Conservation (phyloP, 805 yeast species). For the Brettanomyces custersianus region DNA sequence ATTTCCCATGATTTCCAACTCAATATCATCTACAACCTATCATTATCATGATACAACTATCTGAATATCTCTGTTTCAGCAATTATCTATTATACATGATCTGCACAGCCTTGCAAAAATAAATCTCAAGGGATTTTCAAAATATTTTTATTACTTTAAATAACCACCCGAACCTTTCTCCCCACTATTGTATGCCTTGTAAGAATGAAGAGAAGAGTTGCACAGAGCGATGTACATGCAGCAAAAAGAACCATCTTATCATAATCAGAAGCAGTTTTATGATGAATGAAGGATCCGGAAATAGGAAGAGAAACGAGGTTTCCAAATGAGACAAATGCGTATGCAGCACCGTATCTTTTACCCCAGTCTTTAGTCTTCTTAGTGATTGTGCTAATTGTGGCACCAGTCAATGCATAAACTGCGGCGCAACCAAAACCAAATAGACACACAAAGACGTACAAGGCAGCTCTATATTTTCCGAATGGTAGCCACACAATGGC, state of each 20-base stretch:
- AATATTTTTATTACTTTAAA: conserved; percentile 4
- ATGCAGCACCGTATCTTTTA: conserved; percentile 57
- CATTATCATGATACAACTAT: too few relatives aligned
- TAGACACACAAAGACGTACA: conserved; percentile 43
- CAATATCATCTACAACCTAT: too few relatives aligned
- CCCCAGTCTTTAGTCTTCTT: conserved; percentile 51
- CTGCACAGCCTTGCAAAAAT: too few relatives aligned
- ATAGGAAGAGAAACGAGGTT: conserved; percentile 40
- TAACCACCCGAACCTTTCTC: conserved; percentile 18
- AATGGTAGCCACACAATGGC: conserved; percentile 60
- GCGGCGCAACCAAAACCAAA: conserved; percentile 54
- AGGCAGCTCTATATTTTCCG: conserved; percentile 31
- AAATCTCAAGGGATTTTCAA: too few relatives aligned
- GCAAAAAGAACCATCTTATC: conserved; percentile 27
- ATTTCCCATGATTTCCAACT: too few relatives aligned
- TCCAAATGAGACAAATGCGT: conserved; percentile 46
- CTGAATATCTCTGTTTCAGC: too few relatives aligned
- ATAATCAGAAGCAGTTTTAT: conserved; percentile 26
- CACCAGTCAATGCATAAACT: conserved; percentile 54
- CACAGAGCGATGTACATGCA: conserved; percentile 13
- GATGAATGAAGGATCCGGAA: conserved; percentile 29
- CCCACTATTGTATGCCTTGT: conserved; percentile 42
- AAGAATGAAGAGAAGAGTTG: conserved; percentile 30
- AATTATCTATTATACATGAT: too few relatives aligned
- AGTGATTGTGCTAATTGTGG: conserved; percentile 51